Evolutionary conservation across 495 filamentous ascomycete genomes (phyloP).

Genomic region (Trypethelium eluteriae): DNA sequence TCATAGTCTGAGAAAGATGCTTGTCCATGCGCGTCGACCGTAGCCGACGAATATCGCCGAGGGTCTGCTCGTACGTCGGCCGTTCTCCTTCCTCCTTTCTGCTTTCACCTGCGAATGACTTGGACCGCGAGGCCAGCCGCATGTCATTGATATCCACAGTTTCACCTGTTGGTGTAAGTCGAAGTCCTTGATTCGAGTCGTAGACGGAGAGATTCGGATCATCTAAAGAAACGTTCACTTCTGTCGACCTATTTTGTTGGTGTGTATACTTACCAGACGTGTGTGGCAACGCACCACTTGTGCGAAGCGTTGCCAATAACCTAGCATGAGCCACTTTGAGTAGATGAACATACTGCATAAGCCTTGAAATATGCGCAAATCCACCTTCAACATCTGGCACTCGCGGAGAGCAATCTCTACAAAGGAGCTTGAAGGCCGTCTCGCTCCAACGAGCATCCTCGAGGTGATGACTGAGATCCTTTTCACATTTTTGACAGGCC

Average conservation of each 20-base stretch:
- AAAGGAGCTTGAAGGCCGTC: slow-evolving; percentile 57
- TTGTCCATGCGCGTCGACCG: slow-evolving; percentile 91
- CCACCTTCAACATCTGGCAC: slow-evolving; percentile 44
- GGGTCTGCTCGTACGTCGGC: slow-evolving; percentile 84
- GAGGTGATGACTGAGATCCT: slow-evolving; percentile 58
- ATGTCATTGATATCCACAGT: slow-evolving; percentile 44
- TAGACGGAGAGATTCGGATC: slow-evolving; percentile 63
- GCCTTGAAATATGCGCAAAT: slow-evolving; percentile 63
- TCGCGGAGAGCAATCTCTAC: slow-evolving; percentile 56
- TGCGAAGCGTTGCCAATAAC: slow-evolving; percentile 76
- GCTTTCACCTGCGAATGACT: slow-evolving; percentile 55
- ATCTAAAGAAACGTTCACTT: slow-evolving; percentile 40
- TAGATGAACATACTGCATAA: slow-evolving; percentile 91
- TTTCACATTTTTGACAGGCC: slow-evolving; percentile 64
- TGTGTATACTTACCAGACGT: slow-evolving; percentile 50
- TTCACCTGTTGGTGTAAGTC: slow-evolving; percentile 35
- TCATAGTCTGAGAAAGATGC: slow-evolving; percentile 82
- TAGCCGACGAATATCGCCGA: slow-evolving; percentile 86
- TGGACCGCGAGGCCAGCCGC: slow-evolving; percentile 62
- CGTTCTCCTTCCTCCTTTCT: slow-evolving; percentile 40
- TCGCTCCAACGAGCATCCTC: slow-evolving; percentile 59
- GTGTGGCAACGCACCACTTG: slow-evolving; percentile 67
- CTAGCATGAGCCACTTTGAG: slow-evolving; percentile 85
- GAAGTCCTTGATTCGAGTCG: slow-evolving; percentile 58
- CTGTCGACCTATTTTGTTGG: neutral